phyloP scores from a whole-genome alignment of 805 yeast genomes.

The Cyberlindnera euphorbiiphila region DNA sequence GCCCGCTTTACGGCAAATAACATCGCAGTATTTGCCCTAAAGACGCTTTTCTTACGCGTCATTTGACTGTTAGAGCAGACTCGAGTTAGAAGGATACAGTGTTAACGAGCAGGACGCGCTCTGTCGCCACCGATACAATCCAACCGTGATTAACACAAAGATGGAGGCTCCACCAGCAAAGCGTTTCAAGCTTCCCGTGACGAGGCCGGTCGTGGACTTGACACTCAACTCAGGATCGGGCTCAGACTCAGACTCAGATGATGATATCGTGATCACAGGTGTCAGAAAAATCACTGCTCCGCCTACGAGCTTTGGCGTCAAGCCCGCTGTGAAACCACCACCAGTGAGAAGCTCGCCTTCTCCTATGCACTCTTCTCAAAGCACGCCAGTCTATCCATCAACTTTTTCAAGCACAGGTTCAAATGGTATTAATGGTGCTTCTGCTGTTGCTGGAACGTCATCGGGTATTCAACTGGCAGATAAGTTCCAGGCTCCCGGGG shows the following conservation, averaged over 20 bases:
- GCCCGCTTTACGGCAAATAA: too few relatives aligned
- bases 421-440: neutral
- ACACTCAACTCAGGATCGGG: conserved; percentile 15
- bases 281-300: conserved; percentile 11
- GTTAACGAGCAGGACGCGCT: too few relatives aligned
- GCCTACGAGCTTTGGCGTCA: neutral
- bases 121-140: too few relatives aligned
- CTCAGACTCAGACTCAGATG: conserved; percentile 20
- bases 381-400: neutral
- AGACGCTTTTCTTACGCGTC: too few relatives aligned
- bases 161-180: conserved; percentile 11
- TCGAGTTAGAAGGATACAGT: too few relatives aligned
- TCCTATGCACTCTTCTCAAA: too few relatives aligned
- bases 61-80: too few relatives aligned
- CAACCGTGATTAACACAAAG: too few relatives aligned
- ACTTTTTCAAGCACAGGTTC: neutral
- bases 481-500: neutral
- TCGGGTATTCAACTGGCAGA: neutral
- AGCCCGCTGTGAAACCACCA: neutral
- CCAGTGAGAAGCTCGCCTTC: too few relatives aligned
- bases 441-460: neutral
- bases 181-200: conserved; percentile 7
- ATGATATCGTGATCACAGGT: conserved; percentile 22
- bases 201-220: conserved; percentile 17
- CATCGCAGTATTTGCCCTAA: too few relatives aligned